Evolutionary conservation across 2,329 filamentous ascomycete genomes (phyloP), one percentile per base, ranked within the genome.

Genomic region (Exophiala sideris): DNA sequence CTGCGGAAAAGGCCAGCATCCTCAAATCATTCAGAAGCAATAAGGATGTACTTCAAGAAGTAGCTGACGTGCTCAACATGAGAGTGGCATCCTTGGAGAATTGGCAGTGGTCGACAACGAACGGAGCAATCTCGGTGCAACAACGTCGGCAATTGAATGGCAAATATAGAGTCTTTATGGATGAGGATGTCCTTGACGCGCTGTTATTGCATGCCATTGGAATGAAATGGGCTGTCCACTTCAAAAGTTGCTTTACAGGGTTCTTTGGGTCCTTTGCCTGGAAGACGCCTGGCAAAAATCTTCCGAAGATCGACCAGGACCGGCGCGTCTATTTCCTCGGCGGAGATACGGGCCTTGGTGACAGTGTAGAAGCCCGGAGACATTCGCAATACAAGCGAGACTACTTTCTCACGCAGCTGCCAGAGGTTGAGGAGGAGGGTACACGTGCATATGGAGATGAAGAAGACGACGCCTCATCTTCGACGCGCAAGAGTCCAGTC

Each of bases 141-240:
- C 76, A 78, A 71, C 73, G 79, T 34, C 74, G 77, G 6, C 76
- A 81, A 48, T 63, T 83, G 34, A 82, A 81, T 59, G 79, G 79
- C 2, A 79, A 80, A 55, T 85, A 84, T 62, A 73, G 81, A 1
- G 77, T 83, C 21, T 82, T 76, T 62, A 80, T 82, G 71, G 79
- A 83, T 46, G 79, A 81, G 59, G 82, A 85, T 56, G 69, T 82
- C 16, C 73, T 82, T 6, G 77, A 82, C 59, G 76, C 77, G 1
- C 72, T 83, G 6, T 71, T 83, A 20, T 65, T 82, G 2, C 78
- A 83, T 41, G 80, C 76, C 56, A 71, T 83, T 34, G 80, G 79
- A 5, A 66, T 78, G 3, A 73, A 72, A 46, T 82, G 78, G 75
- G 72, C 76, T 1, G 71, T 79, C 3, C 67, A 71, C 33, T 70